Evolutionary conservation across 2,329 filamentous ascomycete genomes (phyloP).

Genomic region (Talaromyces sp.): DNA sequence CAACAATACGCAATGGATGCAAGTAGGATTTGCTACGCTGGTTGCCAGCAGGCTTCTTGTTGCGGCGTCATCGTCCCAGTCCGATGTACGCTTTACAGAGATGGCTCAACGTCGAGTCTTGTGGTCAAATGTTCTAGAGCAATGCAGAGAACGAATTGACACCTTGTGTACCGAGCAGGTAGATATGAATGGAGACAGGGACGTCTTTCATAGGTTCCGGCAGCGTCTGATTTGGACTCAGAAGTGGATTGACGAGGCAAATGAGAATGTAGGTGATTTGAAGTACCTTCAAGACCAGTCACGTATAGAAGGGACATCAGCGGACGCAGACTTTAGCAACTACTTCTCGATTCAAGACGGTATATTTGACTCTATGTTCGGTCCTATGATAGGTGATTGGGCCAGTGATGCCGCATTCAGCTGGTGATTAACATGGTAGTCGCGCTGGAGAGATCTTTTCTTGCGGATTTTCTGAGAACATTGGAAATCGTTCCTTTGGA

Average conservation of each 20-base stretch:
- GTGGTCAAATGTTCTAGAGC: not conserved
- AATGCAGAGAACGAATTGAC: not conserved
- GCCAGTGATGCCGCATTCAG: not conserved
- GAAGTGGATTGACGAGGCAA: not conserved
- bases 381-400: not conserved
- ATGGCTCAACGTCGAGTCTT: not conserved
- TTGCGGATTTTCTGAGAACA: not conserved
- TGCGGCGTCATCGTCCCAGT: not conserved
- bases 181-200: not conserved
- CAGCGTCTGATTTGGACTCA: not conserved
- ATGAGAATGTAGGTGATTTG: not conserved
- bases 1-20: constrained; percentile 42
- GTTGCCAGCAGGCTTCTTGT: constrained; percentile 20
- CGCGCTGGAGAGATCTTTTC: not conserved
- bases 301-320: not conserved
- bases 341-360: not conserved
- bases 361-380: not conserved
- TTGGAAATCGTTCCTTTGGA: not conserved
- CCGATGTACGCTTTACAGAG: not conserved
- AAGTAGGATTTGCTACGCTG: constrained; percentile 35
- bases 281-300: not conserved
- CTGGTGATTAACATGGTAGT: not conserved
- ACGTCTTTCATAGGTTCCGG: not conserved
- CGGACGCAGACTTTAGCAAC: not conserved
- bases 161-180: not conserved